These are phyloP conservation scores for Nigrospora oryzae DNA, from an alignment of 2,329 filamentous ascomycete genomes.

Conservation along the genomic window DNA sequence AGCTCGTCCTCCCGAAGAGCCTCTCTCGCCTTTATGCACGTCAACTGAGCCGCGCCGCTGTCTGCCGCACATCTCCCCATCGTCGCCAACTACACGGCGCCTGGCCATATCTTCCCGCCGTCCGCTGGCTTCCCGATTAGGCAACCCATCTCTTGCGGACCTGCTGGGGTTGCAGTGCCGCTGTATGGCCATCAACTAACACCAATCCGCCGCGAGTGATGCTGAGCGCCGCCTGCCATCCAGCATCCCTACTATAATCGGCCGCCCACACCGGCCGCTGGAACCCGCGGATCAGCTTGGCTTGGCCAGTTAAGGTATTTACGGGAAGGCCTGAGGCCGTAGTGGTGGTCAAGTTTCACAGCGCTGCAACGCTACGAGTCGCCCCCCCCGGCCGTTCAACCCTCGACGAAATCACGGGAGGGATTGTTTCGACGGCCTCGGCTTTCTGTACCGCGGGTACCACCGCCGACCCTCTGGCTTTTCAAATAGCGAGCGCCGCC, in stretches of 20 bases:
- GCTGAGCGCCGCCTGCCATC: slow-evolving; percentile 3
- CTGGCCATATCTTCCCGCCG: neutral
- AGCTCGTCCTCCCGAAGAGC: too few relatives aligned
- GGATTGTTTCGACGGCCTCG: too few relatives aligned
- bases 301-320: neutral
- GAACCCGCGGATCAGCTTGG: slow-evolving; percentile 1
- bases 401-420: too few relatives aligned
- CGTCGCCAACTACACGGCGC: too few relatives aligned
- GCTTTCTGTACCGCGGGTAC: too few relatives aligned
- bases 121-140: slow-evolving; percentile 15
- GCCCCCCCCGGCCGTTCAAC: neutral
- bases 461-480: too few relatives aligned
- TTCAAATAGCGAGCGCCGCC: too few relatives aligned
- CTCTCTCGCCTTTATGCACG: too few relatives aligned
- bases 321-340: neutral
- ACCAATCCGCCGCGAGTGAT: slow-evolving; percentile 13
- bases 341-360: slow-evolving; percentile 17
- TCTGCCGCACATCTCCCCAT: too few relatives aligned
- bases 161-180: too few relatives aligned
- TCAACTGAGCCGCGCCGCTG: too few relatives aligned
- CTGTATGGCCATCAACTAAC: slow-evolving; percentile 8
- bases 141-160: slow-evolving; percentile 9
- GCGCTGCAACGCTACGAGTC: slow-evolving; percentile 9
- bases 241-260: slow-evolving; percentile 1
- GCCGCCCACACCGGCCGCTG: neutral